Evolutionary conservation across 2,329 filamentous ascomycete genomes (phyloP).

Genomic region (Stagonosporopsis rhizophila): DNA sequence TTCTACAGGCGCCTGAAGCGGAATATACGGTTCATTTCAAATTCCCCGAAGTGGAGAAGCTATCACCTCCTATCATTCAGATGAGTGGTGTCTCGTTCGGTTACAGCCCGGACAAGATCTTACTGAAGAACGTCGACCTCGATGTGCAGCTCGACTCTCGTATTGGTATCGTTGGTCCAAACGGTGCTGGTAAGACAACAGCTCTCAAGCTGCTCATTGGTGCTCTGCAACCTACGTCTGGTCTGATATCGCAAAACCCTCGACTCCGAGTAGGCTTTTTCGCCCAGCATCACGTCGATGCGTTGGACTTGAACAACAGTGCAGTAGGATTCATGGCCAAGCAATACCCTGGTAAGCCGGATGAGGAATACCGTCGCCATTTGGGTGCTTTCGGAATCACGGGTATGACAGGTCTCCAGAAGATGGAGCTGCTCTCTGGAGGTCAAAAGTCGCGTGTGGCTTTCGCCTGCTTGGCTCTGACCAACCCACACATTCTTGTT

Average conservation of each 20-base stretch:
- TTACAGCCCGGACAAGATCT: slow-evolving; percentile 78
- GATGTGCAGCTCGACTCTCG: slow-evolving; percentile 98
- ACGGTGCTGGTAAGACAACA: slow-evolving; percentile 98
- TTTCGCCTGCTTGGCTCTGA: slow-evolving; percentile 93
- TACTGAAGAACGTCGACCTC: slow-evolving; percentile 87
- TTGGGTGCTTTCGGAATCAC: slow-evolving; percentile 87
- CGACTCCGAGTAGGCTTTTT: slow-evolving; percentile 94
- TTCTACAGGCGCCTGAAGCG: slow-evolving; percentile 86
- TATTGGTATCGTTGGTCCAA: slow-evolving; percentile 98
- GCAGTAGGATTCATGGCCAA: slow-evolving; percentile 97
- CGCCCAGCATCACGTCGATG: slow-evolving; percentile 97
- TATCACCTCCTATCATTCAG: slow-evolving; percentile 96
- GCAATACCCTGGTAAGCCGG: slow-evolving; percentile 85
- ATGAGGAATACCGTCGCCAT: slow-evolving; percentile 96
- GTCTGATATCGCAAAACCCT: slow-evolving; percentile 86
- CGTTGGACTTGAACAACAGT: slow-evolving; percentile 84
- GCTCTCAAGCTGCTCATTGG: slow-evolving; percentile 97
- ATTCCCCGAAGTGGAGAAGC: slow-evolving; percentile 96
- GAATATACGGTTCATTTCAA: slow-evolving; percentile 97
- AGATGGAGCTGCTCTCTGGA: slow-evolving; percentile 92
- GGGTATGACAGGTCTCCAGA: slow-evolving; percentile 94
- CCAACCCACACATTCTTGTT: slow-evolving; percentile 95
- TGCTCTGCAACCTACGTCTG: slow-evolving; percentile 76
- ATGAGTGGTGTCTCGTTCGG: slow-evolving; percentile 94
- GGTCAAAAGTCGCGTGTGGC: slow-evolving; percentile 98